These are phyloP conservation scores for Coemansia sp. DNA, from an alignment of 192 early-diverging fungal genomes.

Conservation along the genomic window DNA sequence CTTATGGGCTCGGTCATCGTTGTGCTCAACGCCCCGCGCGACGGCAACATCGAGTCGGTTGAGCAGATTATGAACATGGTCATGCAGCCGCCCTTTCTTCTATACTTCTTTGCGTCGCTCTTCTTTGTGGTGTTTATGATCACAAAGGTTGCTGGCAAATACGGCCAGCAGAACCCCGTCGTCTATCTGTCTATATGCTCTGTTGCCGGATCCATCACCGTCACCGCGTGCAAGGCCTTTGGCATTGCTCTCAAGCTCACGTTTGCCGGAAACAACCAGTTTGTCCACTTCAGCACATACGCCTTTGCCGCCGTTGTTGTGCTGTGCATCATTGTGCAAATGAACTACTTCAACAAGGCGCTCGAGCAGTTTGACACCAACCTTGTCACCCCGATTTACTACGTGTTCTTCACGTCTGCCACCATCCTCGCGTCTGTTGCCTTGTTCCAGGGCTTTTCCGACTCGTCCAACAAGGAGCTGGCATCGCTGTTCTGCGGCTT, in stretches of 20 bases:
- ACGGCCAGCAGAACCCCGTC: constrained; percentile 77
- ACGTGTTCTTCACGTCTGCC: constrained; percentile 93
- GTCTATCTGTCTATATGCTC: constrained; percentile 97
- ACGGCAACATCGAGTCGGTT: constrained; percentile 74
- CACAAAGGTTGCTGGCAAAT: constrained; percentile 73
- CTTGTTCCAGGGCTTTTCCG: constrained; percentile 85
- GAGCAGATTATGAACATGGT: constrained; percentile 84
- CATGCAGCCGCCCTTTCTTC: constrained; percentile 79
- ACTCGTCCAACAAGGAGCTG: constrained; percentile 70
- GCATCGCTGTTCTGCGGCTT: constrained; percentile 87
- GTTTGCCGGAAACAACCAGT: constrained; percentile 90
- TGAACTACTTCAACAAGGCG: constrained; percentile 99
- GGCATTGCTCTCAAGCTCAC: constrained; percentile 92
- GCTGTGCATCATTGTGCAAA: constrained; percentile 87
- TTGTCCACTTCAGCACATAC: constrained; percentile 87
- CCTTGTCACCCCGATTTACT: constrained; percentile 89
- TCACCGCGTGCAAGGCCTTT: constrained; percentile 92
- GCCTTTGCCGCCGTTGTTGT: constrained; percentile 79
- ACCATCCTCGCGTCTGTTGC: constrained; percentile 89
- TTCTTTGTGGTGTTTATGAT: constrained; percentile 75
- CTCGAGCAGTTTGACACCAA: constrained; percentile 91
- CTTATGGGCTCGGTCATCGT: constrained; percentile 87
- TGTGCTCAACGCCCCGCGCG: constrained; percentile 84
- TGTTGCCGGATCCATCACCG: constrained; percentile 89
- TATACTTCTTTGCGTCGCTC: constrained; percentile 72